Percentiles rank a stretch among this genome's conserved stretches.
These are phyloP conservation scores for Botrytis galanthina DNA, from an alignment of 2,329 filamentous ascomycete species.

Conservation along the genomic window DNA sequence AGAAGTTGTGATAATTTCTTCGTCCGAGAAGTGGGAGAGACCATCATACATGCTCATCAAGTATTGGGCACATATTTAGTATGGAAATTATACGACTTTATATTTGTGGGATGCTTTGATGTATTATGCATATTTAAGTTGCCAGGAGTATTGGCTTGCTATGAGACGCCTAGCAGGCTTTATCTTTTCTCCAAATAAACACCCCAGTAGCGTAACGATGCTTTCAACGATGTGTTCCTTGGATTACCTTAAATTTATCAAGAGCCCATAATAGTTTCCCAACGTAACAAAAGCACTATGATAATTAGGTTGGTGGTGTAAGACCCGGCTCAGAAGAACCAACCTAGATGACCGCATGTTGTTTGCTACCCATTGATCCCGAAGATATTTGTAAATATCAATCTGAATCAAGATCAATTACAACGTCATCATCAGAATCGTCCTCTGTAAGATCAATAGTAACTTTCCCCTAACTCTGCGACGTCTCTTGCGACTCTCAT, in stretches of 20 bases:
- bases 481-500: not conserved
- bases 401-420: not conserved
- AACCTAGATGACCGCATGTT: not conserved
- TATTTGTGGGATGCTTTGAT: not conserved
- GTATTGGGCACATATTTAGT: not conserved
- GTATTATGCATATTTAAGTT: not conserved
- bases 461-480: not conserved
- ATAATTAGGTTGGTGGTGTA: not conserved
- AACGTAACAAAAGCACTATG: not conserved
- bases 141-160: not conserved
- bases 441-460: conserved; percentile 10
- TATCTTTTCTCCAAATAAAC: not conserved
- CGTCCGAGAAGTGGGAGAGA: not conserved
- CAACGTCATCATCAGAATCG: not conserved
- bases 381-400: not conserved
- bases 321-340: too few species aligned
- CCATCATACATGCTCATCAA: not conserved
- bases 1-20: not conserved
- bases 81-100: not conserved
- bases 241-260: not conserved
- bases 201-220: not conserved
- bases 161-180: not conserved
- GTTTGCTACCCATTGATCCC: not conserved
- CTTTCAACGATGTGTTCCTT: not conserved
- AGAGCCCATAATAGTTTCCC: not conserved